Conservation (phyloP, 306 rosid species). For the Pyrus communis region DNA sequence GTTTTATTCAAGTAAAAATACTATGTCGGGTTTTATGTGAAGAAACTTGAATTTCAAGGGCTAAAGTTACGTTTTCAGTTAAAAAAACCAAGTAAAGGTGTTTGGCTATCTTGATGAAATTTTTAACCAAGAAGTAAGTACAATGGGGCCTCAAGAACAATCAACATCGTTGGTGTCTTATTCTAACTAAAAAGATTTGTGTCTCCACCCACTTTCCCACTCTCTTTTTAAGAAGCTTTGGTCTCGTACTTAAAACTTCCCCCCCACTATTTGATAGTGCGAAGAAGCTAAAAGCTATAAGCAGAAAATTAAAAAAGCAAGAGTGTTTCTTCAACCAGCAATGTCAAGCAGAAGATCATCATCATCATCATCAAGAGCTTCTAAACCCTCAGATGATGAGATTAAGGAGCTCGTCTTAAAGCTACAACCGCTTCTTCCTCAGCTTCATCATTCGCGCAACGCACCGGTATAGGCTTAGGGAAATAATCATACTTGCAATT, state of each 20-base stretch:
- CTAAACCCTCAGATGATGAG: constrained; percentile 18
- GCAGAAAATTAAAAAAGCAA: neutral
- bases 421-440: constrained; percentile 31
- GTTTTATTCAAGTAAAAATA: too few relatives aligned
- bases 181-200: constrained; percentile 2
- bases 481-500: neutral
- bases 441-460: constrained; percentile 8
- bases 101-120: too few relatives aligned
- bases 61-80: too few relatives aligned
- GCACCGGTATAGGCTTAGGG: constrained; percentile 7
- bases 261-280: neutral
- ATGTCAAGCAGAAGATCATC: constrained; percentile 23
- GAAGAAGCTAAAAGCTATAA: neutral
- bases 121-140: neutral
- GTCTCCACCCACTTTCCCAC: neutral
- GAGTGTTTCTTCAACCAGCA: neutral
- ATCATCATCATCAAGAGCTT: constrained; percentile 1
- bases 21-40: too few relatives aligned
- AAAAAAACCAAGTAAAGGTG: too few relatives aligned
- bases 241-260: constrained; percentile 5
- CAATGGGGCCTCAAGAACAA: constrained; percentile 3
- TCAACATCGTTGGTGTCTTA: constrained; percentile 3
- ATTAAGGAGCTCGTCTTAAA: constrained; percentile 24
- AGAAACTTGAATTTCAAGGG: too few relatives aligned
- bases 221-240: constrained; percentile 11